Percentiles rank a stretch among this genome's conserved stretches.
Conservation (phyloP, 805 yeast genomes). For the Teunomyces gatunensis region DNA sequence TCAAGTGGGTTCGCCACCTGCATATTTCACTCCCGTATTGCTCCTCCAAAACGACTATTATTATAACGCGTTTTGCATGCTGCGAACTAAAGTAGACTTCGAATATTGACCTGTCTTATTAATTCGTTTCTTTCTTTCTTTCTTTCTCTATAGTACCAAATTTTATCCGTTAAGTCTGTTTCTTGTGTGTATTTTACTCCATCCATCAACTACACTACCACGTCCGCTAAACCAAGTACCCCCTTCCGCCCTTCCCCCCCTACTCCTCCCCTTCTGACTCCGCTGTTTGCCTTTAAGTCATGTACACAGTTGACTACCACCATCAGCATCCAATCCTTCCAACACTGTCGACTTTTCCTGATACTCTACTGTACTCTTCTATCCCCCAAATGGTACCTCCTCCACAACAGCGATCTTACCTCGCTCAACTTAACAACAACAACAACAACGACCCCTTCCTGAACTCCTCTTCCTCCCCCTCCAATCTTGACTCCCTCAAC, state of each 20-base stretch:
- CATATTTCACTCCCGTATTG: not conserved
- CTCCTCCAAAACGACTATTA: conserved; percentile 1
- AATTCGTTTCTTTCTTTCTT: not conserved
- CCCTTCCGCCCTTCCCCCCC: no score
- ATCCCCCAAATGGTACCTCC: conserved; percentile 14
- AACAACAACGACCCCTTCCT: conserved; percentile 7
- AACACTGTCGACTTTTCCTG: not conserved
- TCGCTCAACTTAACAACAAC: conserved; percentile 8
- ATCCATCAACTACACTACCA: conserved; percentile 1
- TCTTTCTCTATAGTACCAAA: not conserved
- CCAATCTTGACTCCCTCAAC: conserved; percentile 32
- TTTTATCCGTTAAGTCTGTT: not conserved
- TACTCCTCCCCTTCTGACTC: not conserved
- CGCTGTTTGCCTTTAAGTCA: not conserved
- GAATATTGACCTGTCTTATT: not conserved
- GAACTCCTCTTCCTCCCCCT: not conserved
- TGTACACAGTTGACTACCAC: conserved; percentile 1
- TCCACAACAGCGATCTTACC: conserved; percentile 8
- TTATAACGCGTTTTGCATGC: not conserved
- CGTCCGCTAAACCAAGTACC: conserved; percentile 1
- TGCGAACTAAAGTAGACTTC: not conserved
- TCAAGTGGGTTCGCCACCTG: not conserved
- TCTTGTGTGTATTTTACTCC: not conserved
- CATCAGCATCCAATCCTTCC: conserved; percentile 1
- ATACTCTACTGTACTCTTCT: not conserved